These are phyloP conservation scores for Clathrus columnatus DNA, from an alignment of 768 basidiomycete species.

Conservation along the genomic window DNA sequence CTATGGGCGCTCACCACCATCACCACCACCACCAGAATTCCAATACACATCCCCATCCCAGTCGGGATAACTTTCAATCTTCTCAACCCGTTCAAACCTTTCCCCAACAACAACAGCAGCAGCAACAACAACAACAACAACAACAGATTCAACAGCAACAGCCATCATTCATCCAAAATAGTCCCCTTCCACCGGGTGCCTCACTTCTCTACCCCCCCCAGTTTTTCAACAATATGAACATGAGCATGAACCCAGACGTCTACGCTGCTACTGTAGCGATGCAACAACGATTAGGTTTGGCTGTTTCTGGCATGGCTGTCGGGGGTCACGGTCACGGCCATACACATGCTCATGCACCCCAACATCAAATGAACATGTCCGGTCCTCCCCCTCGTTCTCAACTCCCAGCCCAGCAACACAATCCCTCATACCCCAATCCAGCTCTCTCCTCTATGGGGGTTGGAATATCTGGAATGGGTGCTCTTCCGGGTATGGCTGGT, in stretches of 20 bases:
- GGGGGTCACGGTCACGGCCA: too few species aligned
- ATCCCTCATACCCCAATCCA: neutral
- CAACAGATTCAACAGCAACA: conserved; percentile 2
- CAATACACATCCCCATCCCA: neutral
- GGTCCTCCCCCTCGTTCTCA: neutral
- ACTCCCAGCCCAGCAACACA: neutral
- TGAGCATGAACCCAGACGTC: neutral
- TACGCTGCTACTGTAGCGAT: neutral
- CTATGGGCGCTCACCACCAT: neutral
- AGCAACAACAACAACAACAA: neutral
- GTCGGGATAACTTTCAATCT: neutral
- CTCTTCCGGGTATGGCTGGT: neutral
- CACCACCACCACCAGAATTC: neutral
- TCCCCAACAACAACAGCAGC: neutral
- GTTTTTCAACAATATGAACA: neutral
- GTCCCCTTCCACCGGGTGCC: neutral
- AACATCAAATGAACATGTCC: neutral
- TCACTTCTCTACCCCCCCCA: neutral
- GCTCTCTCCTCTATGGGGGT: neutral
- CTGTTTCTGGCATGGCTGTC: neutral
- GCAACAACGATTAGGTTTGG: neutral
- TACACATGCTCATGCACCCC: neutral
- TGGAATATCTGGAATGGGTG: neutral
- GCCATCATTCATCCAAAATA: neutral
- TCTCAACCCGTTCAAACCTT: neutral